Evolutionary conservation across 371 early-diverging fungal species (phyloP), one percentile per base, ranked within the genome.

Genomic region (Apophysomyces sp.): DNA sequence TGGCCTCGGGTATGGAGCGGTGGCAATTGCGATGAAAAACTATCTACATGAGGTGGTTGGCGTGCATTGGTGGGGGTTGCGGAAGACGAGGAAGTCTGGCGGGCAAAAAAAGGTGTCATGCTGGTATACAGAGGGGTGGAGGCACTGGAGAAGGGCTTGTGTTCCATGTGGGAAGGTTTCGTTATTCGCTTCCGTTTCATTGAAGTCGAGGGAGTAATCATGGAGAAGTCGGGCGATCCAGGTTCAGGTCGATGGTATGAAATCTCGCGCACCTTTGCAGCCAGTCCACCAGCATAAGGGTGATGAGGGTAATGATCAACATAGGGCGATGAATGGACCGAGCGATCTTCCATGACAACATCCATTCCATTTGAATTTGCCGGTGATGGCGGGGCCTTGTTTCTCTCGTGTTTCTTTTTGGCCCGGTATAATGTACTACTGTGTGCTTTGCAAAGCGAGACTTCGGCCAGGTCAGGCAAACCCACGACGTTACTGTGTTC

Each of bases 371-470:
- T 77, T 2, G 79, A 79, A 53, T 76, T 74, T 30, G 80, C 69
- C 44, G 80, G 80, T 24, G 80, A 76, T 5, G 72, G 74, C 55
- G 80, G 80, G 52, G 79, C 72, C 56, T 66, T 61, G 57, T 55
- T 68, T 21, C 76, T 65, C 31, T 77, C 72, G 37, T 74, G 72
- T 55, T 67, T 71, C 60, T 82, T 82, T 58, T 77, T 79, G 55
- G 82, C 82, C 29, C 82, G 70, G 57, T 82, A 82, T 21, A 82
- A 59, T 24, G 82, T 74, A 44, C 74, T 73, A 21, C 77, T 77
- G 55, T 82, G 82, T 62, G 82, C 82, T 61, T 82, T 82, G 55
- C 82, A 82, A 51, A 82, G 77, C 49, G 76, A 75, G 58, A 80
- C 81, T 55, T 80, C 77, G 36, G 67, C 59, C 40, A 77, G 56